Conservation (phyloP, 31 red algal species). For the Odonthalia washingtoniensis region DNA sequence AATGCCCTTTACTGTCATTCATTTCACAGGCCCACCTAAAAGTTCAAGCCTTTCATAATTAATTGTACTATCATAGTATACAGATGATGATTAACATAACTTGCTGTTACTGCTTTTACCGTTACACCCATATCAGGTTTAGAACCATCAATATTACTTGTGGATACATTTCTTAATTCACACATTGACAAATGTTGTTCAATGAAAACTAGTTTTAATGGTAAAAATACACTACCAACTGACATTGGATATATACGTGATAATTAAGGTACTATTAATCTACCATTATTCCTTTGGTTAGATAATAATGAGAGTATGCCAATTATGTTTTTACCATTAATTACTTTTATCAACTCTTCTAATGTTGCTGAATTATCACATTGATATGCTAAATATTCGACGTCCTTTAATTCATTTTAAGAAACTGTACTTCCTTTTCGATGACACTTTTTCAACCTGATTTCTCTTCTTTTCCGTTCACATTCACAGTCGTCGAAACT, state of each 20-base stretch:
- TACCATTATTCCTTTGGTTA: too few relatives aligned
- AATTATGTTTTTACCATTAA: too few relatives aligned
- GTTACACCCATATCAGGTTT: conserved; percentile 29
- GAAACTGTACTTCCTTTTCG: conserved; percentile 35
- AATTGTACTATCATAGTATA: background rate
- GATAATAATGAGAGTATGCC: too few relatives aligned
- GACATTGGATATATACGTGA: conserved; percentile 43
- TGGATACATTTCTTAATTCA: conserved; percentile 29
- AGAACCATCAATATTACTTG: conserved; percentile 16
- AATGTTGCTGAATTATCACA: background rate
- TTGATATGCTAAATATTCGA: conserved; percentile 42
- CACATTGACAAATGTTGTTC: conserved; percentile 62
- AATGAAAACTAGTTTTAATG: conserved; percentile 31
- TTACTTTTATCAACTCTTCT: too few relatives aligned
- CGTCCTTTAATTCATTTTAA: conserved; percentile 37
- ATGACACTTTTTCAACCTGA: conserved; percentile 48
- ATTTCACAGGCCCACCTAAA: too few relatives aligned
- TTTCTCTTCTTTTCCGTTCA: background rate
- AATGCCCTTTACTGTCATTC: too few relatives aligned
- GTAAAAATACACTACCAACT: conserved; percentile 52
- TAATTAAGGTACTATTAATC: conserved; percentile 55
- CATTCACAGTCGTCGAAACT: conserved; percentile 28
- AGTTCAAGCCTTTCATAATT: conserved; percentile 80
- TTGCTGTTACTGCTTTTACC: conserved; percentile 57
- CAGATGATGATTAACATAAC: too few relatives aligned